Conservation (phyloP, 306 rosid species). For the Hippophae gyantsensis region DNA sequence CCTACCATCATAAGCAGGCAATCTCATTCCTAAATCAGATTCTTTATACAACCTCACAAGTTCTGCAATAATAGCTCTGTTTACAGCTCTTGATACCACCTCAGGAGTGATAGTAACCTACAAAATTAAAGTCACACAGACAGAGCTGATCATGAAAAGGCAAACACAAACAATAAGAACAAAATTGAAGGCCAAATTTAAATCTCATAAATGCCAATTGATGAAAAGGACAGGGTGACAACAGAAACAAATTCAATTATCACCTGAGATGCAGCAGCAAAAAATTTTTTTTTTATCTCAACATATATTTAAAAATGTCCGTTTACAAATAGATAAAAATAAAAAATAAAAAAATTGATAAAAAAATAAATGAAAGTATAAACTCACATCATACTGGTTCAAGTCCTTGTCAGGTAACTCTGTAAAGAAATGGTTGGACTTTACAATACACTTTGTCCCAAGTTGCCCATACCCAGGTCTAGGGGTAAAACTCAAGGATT, state of each 20-base stretch:
- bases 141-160: slow-evolving; percentile 30
- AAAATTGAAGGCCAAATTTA: slow-evolving; percentile 28
- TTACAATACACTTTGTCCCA: slow-evolving; percentile 83
- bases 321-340: not conserved
- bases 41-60: slow-evolving; percentile 76
- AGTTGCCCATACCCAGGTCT: slow-evolving; percentile 91
- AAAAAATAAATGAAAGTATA: slow-evolving; percentile 17
- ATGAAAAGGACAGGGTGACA: slow-evolving; percentile 35
- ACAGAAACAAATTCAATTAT: slow-evolving; percentile 27
- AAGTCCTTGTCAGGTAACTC: slow-evolving; percentile 98
- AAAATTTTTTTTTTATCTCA: no score
- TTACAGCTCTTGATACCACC: slow-evolving; percentile 73
- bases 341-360: not conserved
- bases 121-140: slow-evolving; percentile 1
- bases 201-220: slow-evolving; percentile 40
- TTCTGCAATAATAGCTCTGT: slow-evolving; percentile 86
- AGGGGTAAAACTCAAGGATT: slow-evolving; percentile 65
- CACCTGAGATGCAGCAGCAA: slow-evolving; percentile 22
- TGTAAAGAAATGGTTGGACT: slow-evolving; percentile 96
- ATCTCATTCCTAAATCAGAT: slow-evolving; percentile 85
- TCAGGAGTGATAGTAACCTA: slow-evolving; percentile 88
- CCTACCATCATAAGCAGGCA: slow-evolving; percentile 97
- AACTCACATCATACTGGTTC: slow-evolving; percentile 91
- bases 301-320: no score
- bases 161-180: slow-evolving; percentile 40